Percentiles rank a stretch among this genome's conserved stretches.
Evolutionary conservation across 495 filamentous ascomycete genomes (phyloP).

Genomic region (Lepraria neglecta): DNA sequence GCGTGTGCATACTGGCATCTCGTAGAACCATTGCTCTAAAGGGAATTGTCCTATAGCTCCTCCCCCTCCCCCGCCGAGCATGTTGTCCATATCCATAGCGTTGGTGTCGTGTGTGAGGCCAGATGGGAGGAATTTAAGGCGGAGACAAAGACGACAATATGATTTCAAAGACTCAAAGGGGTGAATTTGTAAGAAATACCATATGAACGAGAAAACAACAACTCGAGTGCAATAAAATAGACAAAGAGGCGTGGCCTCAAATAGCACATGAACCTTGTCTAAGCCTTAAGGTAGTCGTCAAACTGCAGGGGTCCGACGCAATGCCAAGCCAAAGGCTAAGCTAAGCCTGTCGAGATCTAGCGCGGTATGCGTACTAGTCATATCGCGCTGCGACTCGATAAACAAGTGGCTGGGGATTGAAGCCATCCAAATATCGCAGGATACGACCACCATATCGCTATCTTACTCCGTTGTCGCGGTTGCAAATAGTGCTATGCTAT

Average conservation of each 20-base stretch:
- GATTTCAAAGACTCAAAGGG: too few species aligned
- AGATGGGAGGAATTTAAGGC: not conserved
- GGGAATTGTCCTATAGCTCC: slow-evolving; percentile 65
- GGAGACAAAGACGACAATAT: not conserved
- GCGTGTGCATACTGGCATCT: slow-evolving; percentile 91
- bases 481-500: not conserved
- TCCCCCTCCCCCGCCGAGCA: slow-evolving; percentile 51
- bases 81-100: slow-evolving; percentile 55
- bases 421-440: not conserved
- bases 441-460: not conserved
- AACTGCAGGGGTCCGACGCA: not conserved
- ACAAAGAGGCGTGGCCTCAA: slow-evolving; percentile 2
- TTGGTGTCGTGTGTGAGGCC: not conserved
- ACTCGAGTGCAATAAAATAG: not conserved
- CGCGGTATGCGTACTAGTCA: not conserved
- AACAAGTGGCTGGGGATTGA: not conserved
- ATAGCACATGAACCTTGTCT: slow-evolving; percentile 2
- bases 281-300: not conserved
- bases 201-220: not conserved
- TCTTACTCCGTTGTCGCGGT: not conserved
- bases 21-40: slow-evolving; percentile 94
- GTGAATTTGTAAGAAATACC: not conserved
- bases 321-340: not conserved
- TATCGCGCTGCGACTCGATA: not conserved
- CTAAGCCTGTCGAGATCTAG: not conserved